Conservation (phyloP, 192 early-diverging fungal genomes). For the Dispira simplex region DNA sequence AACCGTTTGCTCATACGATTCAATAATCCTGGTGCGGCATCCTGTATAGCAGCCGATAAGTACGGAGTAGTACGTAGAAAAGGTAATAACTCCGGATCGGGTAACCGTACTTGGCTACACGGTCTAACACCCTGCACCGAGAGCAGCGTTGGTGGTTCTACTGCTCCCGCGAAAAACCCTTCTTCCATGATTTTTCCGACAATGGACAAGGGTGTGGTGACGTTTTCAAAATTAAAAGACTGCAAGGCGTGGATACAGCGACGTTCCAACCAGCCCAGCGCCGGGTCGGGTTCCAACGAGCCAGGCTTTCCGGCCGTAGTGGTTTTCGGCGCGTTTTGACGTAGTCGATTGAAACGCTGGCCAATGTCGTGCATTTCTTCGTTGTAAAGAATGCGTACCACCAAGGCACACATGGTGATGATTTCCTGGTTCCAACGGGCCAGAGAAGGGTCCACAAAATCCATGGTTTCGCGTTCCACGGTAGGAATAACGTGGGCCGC, state of each 20-base stretch:
- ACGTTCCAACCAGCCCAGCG: constrained; percentile 34
- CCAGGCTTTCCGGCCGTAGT: not conserved
- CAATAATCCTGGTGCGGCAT: constrained; percentile 37
- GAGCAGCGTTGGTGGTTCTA: constrained; percentile 35
- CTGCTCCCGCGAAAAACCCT: constrained; percentile 38
- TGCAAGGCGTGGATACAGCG: constrained; percentile 48
- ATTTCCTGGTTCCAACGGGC: constrained; percentile 72
- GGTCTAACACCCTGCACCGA: constrained; percentile 46
- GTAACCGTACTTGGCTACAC: constrained; percentile 36
- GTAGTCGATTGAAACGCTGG: not conserved
- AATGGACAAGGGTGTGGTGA: constrained; percentile 50
- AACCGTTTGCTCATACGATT: constrained; percentile 28
- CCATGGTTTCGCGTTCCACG: constrained; percentile 78
- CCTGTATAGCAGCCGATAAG: constrained; percentile 31
- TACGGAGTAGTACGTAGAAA: constrained; percentile 54
- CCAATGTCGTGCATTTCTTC: constrained; percentile 21
- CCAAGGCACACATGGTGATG: constrained; percentile 50
- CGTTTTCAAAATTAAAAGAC: constrained; percentile 43
- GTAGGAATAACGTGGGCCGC: constrained; percentile 80
- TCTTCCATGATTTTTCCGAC: constrained; percentile 41
- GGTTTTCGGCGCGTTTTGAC: not conserved
- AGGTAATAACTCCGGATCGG: constrained; percentile 31
- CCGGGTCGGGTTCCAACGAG: constrained; percentile 10
- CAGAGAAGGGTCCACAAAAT: constrained; percentile 73
- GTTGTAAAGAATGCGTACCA: constrained; percentile 61